Base-by-base conservation (phyloP, 2,329 filamentous ascomycete genomes). In the Fonsecaea multimorphosa region DNA sequence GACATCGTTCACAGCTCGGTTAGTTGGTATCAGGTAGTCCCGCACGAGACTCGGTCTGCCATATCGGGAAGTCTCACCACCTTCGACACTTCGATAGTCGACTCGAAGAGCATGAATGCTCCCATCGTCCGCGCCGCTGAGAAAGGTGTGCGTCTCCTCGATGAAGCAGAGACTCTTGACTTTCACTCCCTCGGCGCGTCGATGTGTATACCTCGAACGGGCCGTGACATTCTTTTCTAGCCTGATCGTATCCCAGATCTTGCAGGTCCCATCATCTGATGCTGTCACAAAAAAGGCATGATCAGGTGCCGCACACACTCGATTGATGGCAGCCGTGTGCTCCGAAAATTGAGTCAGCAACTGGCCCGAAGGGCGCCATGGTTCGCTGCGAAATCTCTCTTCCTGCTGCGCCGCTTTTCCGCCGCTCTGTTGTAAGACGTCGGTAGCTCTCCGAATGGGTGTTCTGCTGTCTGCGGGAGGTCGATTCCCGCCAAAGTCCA, bases 271-370 rank as follows among this genome's bases (percentile, higher is more conserved):
- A 77, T 99, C 95, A 73, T 97, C 92, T 9, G 93, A 94, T 6
- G 89, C 94, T 0, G 95, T 98, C 63, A 97, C 85, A 77, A 99
- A 99, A 79, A 99, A 99, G 3, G 89, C 82, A 76, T 99, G 94
- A 74, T 99, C 95, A 0, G 94, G 92, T 1, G 95, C 89, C 7
- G 92, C 87, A 1, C 91, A 83, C 11, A 98, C 87, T 9, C 93
- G 87, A 73, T 91, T 97, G 69, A 98, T 87, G 7, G 91, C 86
- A 0, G 88, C 92, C 31, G 84, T 88, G 75, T 99, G 95, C 76
- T 99, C 95, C 1, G 91, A 88, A 74, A 98, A 93, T 0, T 92
- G 92, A 1, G 93, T 92, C 22, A 98, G 90, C 8, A 98, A 83
- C 58, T 88, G 89, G 1, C 95, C 93, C 61, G 89, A 87, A 0